Evolutionary conservation across 352 stramenopile species (phyloP).

Genomic region (Globisporangium recalcitrans): DNA sequence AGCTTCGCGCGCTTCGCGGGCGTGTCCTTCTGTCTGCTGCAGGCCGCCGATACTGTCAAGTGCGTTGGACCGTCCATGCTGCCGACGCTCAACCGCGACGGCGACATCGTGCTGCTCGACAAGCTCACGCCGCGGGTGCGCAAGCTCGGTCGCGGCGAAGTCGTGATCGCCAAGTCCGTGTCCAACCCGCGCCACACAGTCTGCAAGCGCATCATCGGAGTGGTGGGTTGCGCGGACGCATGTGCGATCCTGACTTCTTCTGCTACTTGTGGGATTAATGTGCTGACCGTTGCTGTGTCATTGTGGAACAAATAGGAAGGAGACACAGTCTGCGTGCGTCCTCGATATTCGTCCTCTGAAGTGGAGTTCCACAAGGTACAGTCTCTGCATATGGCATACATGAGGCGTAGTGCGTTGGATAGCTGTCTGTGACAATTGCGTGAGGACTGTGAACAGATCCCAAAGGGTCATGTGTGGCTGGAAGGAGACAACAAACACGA

Average conservation of each 20-base stretch:
- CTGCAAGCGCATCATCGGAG: constrained; percentile 87
- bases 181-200: constrained; percentile 83
- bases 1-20: constrained; percentile 76
- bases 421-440: no score
- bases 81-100: constrained; percentile 84
- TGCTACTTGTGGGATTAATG: neutral
- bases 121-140: constrained; percentile 75
- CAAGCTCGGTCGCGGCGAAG: constrained; percentile 63
- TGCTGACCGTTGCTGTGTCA: neutral
- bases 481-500: constrained; percentile 97
- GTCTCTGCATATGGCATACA: neutral
- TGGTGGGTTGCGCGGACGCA: constrained; percentile 21
- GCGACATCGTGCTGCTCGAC: constrained; percentile 88
- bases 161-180: constrained; percentile 86
- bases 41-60: constrained; percentile 77
- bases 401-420: no score
- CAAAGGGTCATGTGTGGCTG: constrained; percentile 93
- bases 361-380: constrained; percentile 73
- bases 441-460: constrained; percentile 37
- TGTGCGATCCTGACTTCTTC: neutral
- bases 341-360: constrained; percentile 62
- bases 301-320: constrained; percentile 36
- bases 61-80: constrained; percentile 89
- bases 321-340: constrained; percentile 71
- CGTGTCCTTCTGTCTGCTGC: constrained; percentile 62